phyloP scores from a whole-genome alignment of 495 filamentous ascomycete genomes.

The Neurospora sp. region DNA sequence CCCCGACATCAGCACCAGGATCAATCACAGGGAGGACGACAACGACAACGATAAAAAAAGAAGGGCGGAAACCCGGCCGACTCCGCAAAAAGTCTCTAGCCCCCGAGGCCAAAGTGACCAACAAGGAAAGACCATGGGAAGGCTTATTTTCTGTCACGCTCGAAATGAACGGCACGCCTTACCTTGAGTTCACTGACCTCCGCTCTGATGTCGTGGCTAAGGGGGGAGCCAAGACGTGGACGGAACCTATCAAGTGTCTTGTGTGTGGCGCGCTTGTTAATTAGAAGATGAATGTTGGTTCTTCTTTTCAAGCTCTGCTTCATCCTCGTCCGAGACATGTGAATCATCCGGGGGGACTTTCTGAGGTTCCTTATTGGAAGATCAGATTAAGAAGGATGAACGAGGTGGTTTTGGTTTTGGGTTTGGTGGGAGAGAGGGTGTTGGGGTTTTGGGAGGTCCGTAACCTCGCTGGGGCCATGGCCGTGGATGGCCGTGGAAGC shows the following conservation, averaged over 20 bases:
- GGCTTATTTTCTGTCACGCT: conserved; percentile 33
- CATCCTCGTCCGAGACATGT: neutral
- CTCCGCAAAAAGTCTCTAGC: conserved; percentile 7
- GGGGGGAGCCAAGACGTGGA: conserved; percentile 38
- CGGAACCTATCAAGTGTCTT: conserved; percentile 32
- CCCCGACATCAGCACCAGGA: neutral
- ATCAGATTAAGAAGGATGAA: neutral
- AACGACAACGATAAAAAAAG: neutral
- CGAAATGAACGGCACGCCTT: conserved; percentile 24
- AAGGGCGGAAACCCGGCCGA: conserved; percentile 12
- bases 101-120: conserved; percentile 1
- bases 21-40: neutral
- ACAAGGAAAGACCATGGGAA: conserved; percentile 29
- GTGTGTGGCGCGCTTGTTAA: conserved; percentile 31
- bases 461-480: no score
- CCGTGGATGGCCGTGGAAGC: no score
- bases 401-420: neutral
- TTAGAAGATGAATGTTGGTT: conserved; percentile 19
- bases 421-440: no score
- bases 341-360: neutral
- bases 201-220: conserved; percentile 21
- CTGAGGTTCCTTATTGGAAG: neutral
- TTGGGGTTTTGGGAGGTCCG: no score
- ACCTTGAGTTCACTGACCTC: conserved; percentile 34
- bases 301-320: no score